These are phyloP conservation scores for Hypoxylon cercidicola DNA, from an alignment of 495 filamentous ascomycete genomes.

Conservation along the genomic window DNA sequence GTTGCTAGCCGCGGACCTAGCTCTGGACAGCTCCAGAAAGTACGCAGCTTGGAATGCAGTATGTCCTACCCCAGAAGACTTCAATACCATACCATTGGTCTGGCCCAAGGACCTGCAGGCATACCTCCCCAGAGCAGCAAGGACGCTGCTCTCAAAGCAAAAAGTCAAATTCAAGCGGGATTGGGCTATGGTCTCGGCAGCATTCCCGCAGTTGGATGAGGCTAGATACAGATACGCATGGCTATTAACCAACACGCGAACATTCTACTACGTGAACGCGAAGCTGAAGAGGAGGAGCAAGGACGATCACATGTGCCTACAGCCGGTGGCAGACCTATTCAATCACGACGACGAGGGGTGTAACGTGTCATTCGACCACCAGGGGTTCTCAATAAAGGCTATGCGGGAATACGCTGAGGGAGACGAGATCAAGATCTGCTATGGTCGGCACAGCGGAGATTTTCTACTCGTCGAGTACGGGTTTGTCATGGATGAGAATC, in stretches of 20 bases:
- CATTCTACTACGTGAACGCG: slow-evolving; percentile 75
- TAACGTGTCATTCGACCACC: slow-evolving; percentile 66
- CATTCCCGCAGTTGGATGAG: slow-evolving; percentile 64
- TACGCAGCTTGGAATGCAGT: slow-evolving; percentile 71
- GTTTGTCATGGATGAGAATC: slow-evolving; percentile 75
- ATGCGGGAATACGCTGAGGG: slow-evolving; percentile 65
- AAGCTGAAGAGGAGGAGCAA: slow-evolving; percentile 60
- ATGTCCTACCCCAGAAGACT: slow-evolving; percentile 69
- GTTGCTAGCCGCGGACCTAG: slow-evolving; percentile 75
- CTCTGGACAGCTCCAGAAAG: slow-evolving; percentile 55
- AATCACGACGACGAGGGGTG: slow-evolving; percentile 79
- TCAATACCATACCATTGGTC: slow-evolving; percentile 74
- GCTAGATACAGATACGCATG: slow-evolving; percentile 74
- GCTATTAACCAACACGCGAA: slow-evolving; percentile 85
- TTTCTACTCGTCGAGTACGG: slow-evolving; percentile 87
- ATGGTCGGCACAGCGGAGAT: slow-evolving; percentile 83
- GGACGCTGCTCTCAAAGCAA: slow-evolving; percentile 68
- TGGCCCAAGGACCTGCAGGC: slow-evolving; percentile 66
- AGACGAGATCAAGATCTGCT: slow-evolving; percentile 82
- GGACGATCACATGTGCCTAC: slow-evolving; percentile 81
- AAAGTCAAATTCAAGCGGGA: slow-evolving; percentile 69
- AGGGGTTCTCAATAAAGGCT: slow-evolving; percentile 70
- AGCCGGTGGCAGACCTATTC: slow-evolving; percentile 89
- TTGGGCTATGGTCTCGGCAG: slow-evolving; percentile 62
- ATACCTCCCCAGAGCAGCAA: slow-evolving; percentile 58